phyloP scores from a whole-genome alignment of 2,329 filamentous ascomycete species.

The Truncatella angustata region DNA sequence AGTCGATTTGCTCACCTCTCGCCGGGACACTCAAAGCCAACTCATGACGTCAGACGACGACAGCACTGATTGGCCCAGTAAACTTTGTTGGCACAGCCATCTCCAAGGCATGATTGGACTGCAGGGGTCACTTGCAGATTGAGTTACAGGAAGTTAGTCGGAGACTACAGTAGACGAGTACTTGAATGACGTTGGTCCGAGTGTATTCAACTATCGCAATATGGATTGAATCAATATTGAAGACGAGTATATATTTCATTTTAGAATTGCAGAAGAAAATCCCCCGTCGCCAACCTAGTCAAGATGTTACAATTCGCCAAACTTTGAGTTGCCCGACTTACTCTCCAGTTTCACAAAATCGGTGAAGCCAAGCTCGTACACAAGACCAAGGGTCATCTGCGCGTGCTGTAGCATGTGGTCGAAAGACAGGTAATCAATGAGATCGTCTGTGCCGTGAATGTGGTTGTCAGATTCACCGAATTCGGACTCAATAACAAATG shows the following conservation, averaged over 20 bases:
- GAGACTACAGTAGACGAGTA: no score
- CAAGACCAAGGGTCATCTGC: conserved; percentile 77
- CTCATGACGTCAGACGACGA: neutral
- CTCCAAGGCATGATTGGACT: neutral
- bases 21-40: no score
- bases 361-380: conserved; percentile 80
- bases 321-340: conserved; percentile 17
- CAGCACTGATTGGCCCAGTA: neutral
- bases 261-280: no score
- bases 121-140: no score
- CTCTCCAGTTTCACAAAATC: conserved; percentile 53
- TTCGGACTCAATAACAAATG: conserved; percentile 73
- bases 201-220: no score
- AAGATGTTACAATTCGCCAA: conserved; percentile 38
- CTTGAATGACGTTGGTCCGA: no score
- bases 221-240: no score
- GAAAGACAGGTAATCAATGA: conserved; percentile 72
- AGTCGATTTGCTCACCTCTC: no score
- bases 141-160: no score
- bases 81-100: neutral
- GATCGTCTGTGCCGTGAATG: conserved; percentile 70
- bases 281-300: neutral
- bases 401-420: conserved; percentile 92
- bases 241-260: no score
- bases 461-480: conserved; percentile 66